Percentiles rank a stretch among this genome's conserved stretches.
Evolutionary conservation across 139 green algal species (phyloP).

Genomic region (Haematococcus sp.): DNA sequence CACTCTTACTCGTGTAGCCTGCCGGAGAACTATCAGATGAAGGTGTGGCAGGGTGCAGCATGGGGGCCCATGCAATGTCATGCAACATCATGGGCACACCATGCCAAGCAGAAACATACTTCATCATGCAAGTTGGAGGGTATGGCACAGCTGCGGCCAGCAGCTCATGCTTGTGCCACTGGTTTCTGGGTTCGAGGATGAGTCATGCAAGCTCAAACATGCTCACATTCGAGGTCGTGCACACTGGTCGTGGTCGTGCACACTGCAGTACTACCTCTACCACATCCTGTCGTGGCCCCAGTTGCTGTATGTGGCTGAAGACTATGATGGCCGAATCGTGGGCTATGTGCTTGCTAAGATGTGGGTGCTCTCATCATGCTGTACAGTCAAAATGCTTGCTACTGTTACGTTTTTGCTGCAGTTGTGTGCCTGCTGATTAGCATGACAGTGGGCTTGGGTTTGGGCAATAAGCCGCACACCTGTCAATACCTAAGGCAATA

Average conservation of each 20-base stretch:
- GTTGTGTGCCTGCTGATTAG: not conserved
- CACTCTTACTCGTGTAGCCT: constrained; percentile 50
- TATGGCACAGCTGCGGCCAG: too few species aligned
- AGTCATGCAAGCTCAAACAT: too few species aligned
- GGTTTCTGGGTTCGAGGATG: too few species aligned
- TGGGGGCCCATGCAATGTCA: too few species aligned
- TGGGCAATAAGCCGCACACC: constrained; percentile 3
- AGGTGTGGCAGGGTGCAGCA: constrained; percentile 58
- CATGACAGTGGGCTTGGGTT: not conserved
- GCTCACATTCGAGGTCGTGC: too few species aligned
- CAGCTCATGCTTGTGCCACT: too few species aligned
- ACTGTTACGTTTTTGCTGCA: too few species aligned
- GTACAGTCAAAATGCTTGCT: not conserved
- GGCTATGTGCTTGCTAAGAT: constrained; percentile 99
- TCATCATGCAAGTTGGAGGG: too few species aligned
- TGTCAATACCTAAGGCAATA: not conserved
- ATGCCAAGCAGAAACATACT: too few species aligned
- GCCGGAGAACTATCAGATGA: constrained; percentile 98
- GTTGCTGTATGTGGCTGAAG: constrained; percentile 96
- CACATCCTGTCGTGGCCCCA: constrained; percentile 98
- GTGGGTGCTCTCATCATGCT: constrained; percentile 47
- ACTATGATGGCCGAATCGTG: constrained; percentile 95
- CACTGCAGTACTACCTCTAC: constrained; percentile 99
- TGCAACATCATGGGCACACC: too few species aligned
- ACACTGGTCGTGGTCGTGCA: too few species aligned